Evolutionary conservation across 345 rosid species (phyloP).

Genomic region (Citrus unshiu): DNA sequence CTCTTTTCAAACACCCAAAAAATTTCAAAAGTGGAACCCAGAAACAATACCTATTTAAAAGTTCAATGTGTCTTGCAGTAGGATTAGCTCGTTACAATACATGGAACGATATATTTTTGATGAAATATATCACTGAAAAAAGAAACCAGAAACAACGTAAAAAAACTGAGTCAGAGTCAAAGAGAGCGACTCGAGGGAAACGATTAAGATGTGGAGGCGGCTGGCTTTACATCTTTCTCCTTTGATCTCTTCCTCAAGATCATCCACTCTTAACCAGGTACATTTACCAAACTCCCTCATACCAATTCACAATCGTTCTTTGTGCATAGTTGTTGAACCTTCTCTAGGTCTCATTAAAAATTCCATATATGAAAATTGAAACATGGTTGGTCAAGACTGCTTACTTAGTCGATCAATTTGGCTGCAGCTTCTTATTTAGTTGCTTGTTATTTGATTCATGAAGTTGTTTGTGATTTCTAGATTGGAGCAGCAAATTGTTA

Average conservation of each 20-base stretch:
- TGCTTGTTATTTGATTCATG: too few relatives aligned
- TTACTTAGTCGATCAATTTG: not conserved
- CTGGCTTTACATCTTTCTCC: conserved; percentile 53
- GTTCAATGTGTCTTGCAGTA: not conserved
- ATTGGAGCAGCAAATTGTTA: not conserved
- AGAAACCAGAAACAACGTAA: not conserved
- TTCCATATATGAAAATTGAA: not conserved
- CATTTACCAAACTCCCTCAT: not conserved
- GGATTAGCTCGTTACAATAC: not conserved
- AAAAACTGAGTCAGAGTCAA: not conserved
- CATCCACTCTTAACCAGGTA: conserved; percentile 46
- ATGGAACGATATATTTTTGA: conserved; percentile 26
- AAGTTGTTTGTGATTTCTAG: not conserved
- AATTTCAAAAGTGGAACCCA: too few relatives aligned
- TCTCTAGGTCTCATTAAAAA: not conserved
- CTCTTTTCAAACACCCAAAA: too few relatives aligned
- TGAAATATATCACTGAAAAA: conserved; percentile 28
- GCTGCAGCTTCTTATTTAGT: not conserved
- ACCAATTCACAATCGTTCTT: not conserved
- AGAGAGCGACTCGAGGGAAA: conserved; percentile 18
- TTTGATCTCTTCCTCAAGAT: conserved; percentile 40
- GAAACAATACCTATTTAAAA: too few relatives aligned
- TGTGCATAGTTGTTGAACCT: not conserved
- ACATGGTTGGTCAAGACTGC: not conserved
- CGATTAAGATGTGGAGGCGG: conserved; percentile 68